Evolutionary conservation across 371 early-diverging fungal species (phyloP).

Genomic region (Capillidium rhysosporum): DNA sequence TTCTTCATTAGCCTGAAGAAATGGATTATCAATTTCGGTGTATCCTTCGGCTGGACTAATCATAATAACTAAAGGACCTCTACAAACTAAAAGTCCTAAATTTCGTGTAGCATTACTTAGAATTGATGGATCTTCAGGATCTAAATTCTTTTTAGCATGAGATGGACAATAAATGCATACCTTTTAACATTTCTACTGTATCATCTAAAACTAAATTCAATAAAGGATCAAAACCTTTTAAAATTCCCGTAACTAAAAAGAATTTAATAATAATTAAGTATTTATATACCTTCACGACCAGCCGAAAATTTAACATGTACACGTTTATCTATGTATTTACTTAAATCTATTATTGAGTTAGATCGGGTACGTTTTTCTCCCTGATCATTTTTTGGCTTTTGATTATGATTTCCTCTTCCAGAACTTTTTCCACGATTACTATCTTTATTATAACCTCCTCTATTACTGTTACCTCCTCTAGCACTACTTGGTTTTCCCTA

Average conservation of each 20-base stretch:
- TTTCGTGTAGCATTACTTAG: constrained; percentile 40
- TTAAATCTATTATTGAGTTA: constrained; percentile 61
- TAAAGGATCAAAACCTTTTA: constrained; percentile 86
- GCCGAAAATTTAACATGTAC: constrained; percentile 82
- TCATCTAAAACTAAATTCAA: constrained; percentile 87
- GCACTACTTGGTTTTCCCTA: no score
- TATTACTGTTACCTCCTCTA: no score
- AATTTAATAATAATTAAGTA: neutral
- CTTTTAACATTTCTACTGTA: constrained; percentile 55
- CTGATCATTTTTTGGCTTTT: no score
- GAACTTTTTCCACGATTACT: no score
- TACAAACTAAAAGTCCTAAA: constrained; percentile 74
- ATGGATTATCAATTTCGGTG: constrained; percentile 83
- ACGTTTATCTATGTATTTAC: constrained; percentile 79
- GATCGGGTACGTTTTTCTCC: no score
- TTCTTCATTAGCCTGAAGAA: constrained; percentile 19
- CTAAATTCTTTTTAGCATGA: constrained; percentile 15
- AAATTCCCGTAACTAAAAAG: constrained; percentile 55
- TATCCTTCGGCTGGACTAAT: constrained; percentile 84
- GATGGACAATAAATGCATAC: constrained; percentile 17
- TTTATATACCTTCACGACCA: constrained; percentile 71
- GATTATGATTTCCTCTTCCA: no score
- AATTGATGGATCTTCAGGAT: constrained; percentile 36
- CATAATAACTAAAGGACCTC: constrained; percentile 74
- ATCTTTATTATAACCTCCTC: no score